phyloP scores from a whole-genome alignment of 164 flowering plant genomes.

The Umbilicus rupestris region DNA sequence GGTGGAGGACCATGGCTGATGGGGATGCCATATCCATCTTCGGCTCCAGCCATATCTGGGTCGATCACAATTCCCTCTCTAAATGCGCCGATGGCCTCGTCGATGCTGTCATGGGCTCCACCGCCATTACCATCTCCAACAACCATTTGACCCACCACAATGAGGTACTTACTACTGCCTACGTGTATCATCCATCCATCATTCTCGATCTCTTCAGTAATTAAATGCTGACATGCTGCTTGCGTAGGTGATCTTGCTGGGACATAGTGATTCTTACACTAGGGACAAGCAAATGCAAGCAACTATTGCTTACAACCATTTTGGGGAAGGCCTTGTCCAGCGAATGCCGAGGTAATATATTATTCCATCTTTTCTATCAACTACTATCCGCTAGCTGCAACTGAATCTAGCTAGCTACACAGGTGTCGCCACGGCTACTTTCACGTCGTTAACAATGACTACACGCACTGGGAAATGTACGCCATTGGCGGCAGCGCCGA shows the following conservation, averaged over 20 bases:
- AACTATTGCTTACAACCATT: constrained; percentile 2
- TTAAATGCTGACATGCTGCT: no score
- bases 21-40: constrained; percentile 1
- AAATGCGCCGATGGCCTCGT: not conserved
- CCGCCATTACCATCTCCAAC: not conserved
- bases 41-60: not conserved
- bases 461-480: constrained; percentile 2
- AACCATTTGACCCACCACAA: constrained; percentile 1
- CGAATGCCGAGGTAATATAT: constrained; percentile 2
- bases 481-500: constrained; percentile 1
- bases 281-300: constrained; percentile 1
- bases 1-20: not conserved
- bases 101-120: not conserved
- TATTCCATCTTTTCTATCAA: no score
- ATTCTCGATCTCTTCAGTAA: no score
- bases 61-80: not conserved
- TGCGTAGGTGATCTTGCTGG: not conserved
- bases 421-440: constrained; percentile 1
- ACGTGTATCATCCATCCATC: no score
- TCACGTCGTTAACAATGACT: constrained; percentile 3
- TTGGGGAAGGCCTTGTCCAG: not conserved
- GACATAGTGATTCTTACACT: not conserved
- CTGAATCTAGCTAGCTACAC: no score
- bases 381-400: no score
- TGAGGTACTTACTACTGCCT: not conserved